Conservation (phyloP, 2,329 filamentous ascomycete genomes). For the Epichloe aotearoae region DNA sequence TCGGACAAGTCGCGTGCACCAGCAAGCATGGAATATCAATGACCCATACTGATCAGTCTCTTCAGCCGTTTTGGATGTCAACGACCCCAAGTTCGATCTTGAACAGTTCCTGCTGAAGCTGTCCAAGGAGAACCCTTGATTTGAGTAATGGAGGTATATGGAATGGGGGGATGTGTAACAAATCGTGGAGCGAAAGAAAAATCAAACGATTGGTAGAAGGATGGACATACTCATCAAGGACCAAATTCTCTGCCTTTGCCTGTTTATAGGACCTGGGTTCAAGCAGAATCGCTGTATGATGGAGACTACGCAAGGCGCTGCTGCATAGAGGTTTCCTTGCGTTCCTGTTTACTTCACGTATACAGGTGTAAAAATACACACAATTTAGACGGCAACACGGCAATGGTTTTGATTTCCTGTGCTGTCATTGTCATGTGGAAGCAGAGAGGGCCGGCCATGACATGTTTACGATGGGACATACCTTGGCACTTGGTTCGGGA, state of each 20-base stretch:
- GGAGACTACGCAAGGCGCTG: conserved; percentile 26
- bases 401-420: not conserved
- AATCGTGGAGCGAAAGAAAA: not conserved
- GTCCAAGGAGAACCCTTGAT: conserved; percentile 37
- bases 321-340: conserved; percentile 38
- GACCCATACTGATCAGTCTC: not conserved
- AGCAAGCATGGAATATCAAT: not conserved
- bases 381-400: conserved; percentile 28
- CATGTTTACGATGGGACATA: not conserved
- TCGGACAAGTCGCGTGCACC: not conserved
- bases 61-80: conserved; percentile 44
- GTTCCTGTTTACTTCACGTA: conserved; percentile 30
- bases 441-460: not conserved
- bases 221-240: conserved; percentile 1
- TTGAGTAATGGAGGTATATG: not conserved
- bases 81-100: conserved; percentile 84
- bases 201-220: not conserved
- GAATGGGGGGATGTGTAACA: not conserved
- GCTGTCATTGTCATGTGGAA: too few relatives aligned
- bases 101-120: conserved; percentile 67
- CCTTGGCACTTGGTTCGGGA: too few relatives aligned
- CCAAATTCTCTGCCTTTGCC: conserved; percentile 1
- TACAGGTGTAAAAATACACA: conserved; percentile 41
- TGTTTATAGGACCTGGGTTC: conserved; percentile 6
- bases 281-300: conserved; percentile 21